Base-by-base conservation (phyloP, 73 alveolate species). In the Stentor roeselii region DNA sequence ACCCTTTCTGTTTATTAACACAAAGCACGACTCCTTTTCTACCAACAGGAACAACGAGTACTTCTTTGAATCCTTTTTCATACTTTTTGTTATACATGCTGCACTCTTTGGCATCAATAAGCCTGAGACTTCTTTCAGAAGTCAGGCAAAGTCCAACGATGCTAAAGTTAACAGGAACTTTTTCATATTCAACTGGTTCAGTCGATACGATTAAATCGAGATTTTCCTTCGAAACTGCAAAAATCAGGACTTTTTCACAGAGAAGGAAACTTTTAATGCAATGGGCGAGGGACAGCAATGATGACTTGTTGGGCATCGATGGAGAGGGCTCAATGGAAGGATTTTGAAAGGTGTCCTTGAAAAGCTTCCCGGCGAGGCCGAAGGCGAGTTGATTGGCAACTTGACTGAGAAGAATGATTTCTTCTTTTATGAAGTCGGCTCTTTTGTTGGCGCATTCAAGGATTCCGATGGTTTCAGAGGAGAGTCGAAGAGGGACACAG, bases 401-500 rank as follows among this genome's bases (percentile, higher is more conserved):
- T 30, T 30, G 80, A 67, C 41, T 32, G 27, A 67, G 11, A 21
- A 67, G 37, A n/a, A 32, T 21, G 14, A 67, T 21, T 15, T 67
- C 80, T 21, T 67, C 80, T 32, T 67, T 67, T 11, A 32, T 21
- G 37, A 67, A 67, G 2, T 67, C 80, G 11, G n/a, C 14, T 67
- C 41, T 67, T 32, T 67, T 67, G 37, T 67, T 67, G 37, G 80
- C 80, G 80, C n/a, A 21, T 67, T 67, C 80, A 14, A 67, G 37
- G 37, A 67, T 67, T 32, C 80, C 80, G 34, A 67, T 67, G n/a
- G 34, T 27, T 30, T 67, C 41, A 1, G 21, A 36, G 37, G 42
- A 36, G 21, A 67, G 14, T 67, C 34, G 21, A 14, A 67, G 34
- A 21, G 80, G 80, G 41, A 21, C 21, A 32, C 80, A 67, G 2